Base-by-base conservation (phyloP, 2,329 filamentous ascomycete species). In the Microcera coccophila region DNA sequence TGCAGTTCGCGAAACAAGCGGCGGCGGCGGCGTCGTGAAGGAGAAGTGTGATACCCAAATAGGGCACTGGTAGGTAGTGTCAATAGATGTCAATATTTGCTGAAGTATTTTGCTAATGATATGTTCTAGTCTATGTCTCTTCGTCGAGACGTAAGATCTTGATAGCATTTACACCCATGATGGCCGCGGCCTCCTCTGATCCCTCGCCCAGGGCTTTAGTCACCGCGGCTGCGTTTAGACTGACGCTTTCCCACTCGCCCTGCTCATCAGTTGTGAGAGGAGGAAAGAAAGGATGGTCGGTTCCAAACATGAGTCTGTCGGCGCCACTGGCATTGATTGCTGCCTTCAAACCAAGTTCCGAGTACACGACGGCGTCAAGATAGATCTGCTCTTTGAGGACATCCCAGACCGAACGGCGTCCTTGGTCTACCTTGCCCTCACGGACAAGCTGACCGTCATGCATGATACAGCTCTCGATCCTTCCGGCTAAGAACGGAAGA, bases 211-310 rank as follows among this genome's bases (percentile, higher is more conserved):
- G 71, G 0, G 76, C 72, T 9, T 66, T 68, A 14, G 68, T 62
- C n/a, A 84, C 79, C 5, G 80, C 79, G 5, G 69, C 63, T 1
- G 64, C 66, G 45, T 74, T 75, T 51, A 71, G 45, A 38, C 62
- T 77, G 3, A 87, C 83, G 58, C 84, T 88, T 56, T 82, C 75
- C 84, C 85, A 89, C 55, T 82, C 75, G 28, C 73, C 76, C 50
- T 78, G 72, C 44, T 81, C 79, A 38, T 82, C 79, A 26, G 68
- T 72, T 22, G 73, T 75, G 15, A 90, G 65, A 1, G 86, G 86
- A n/a, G 87, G 87, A 64, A 91, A 91, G 68, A 91, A 90, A 0
- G 87, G 87, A 62, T 90, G 85, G 61, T 90, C 87, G 0, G 86
- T 90, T 19, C 86, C 87, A 66, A 91, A 91, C 72, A 91, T 78